These are phyloP conservation scores for Platanthera zijinensis DNA, from an alignment of 106 monocot species.

Conservation along the genomic window DNA sequence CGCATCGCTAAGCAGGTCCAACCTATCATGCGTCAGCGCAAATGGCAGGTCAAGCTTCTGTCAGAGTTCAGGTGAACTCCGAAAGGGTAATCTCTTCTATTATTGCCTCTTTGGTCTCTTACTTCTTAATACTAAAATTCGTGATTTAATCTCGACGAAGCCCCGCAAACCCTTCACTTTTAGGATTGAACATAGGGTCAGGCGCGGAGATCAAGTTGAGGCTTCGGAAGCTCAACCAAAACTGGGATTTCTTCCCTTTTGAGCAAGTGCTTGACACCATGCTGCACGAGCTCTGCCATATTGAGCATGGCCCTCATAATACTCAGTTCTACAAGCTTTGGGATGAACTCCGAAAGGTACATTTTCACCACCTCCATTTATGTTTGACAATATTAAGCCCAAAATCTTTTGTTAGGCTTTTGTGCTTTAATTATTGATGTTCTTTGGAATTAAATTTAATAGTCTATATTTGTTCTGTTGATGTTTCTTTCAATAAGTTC, in stretches of 20 bases:
- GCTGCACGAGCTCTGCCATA: conserved; percentile 85
- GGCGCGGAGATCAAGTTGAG: conserved; percentile 66
- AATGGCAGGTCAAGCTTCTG: conserved; percentile 71
- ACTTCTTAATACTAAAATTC: background rate
- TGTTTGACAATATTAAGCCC: too few relatives aligned
- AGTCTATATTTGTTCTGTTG: too few relatives aligned
- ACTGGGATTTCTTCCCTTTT: conserved; percentile 65
- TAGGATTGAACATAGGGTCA: conserved; percentile 56
- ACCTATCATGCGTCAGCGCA: conserved; percentile 73
- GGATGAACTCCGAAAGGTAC: conserved; percentile 73
- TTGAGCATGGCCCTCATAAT: conserved; percentile 57
- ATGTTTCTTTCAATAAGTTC: too few relatives aligned
- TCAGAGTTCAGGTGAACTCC: conserved; percentile 62
- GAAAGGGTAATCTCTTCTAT: background rate
- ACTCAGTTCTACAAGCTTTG: conserved; percentile 78
- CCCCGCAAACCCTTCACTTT: conserved; percentile 39
- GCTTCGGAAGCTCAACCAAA: conserved; percentile 44
- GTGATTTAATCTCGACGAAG: conserved; percentile 6
- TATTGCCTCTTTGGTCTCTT: background rate
- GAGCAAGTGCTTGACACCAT: conserved; percentile 86
- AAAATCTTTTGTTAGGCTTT: too few relatives aligned
- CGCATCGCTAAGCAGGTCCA: conserved; percentile 71
- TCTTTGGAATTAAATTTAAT: too few relatives aligned
- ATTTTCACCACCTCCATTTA: too few relatives aligned
- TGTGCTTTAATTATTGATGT: too few relatives aligned